Base-by-base conservation (phyloP, 1,284 basidiomycete genomes). In the Chalciporus sp. region DNA sequence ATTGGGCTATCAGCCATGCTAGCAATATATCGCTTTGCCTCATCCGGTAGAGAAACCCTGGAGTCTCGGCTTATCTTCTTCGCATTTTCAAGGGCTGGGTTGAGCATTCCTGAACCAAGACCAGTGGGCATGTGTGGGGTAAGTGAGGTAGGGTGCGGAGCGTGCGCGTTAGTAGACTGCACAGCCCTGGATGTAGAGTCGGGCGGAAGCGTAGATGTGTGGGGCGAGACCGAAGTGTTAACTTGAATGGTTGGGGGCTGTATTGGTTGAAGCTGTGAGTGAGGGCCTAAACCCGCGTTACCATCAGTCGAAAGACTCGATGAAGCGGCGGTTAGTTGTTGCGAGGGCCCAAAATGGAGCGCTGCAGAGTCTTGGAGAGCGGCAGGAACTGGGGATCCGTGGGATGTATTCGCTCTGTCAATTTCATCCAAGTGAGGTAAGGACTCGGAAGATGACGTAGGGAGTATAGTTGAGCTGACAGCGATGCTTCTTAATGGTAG, bases 41-140 rank as follows among this genome's bases (percentile, higher is more conserved):
- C 90, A 54, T 90, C 88, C 1, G 89, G 86, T 31, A 90, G 74
- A 33, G 84, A 83, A 48, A 86, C 81, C 31, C 80, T 78, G 12
- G 86, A 90, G 47, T 86, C 85, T 53, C 79, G 75, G 14, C 75
- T 75, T 20, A 68, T 57, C 1, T 60, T 55, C 33, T 66, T 68
- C 10, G 67, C 62, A 44, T 57, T 56, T 54, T 70, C 71, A 20
- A 60, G 57, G 11, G 66, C 67, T 14, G 67, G 69, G 42, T 46
- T 62, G 17, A 71, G 66, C 19, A 59, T 51, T n/a, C 52, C 45
- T 49, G 72, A 63, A 39, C 57, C 45, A 19, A 61, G 41, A 23
- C 52, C 12, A 57, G 61, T 42, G 62, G 63, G 57, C 11, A 73
- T 61, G 59, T 74, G 65, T 29, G 58, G 59, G 14, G 41, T 50